Base-by-base conservation (phyloP, 1,284 basidiomycete species). In the Cutaneotrichosporon cutaneum region DNA sequence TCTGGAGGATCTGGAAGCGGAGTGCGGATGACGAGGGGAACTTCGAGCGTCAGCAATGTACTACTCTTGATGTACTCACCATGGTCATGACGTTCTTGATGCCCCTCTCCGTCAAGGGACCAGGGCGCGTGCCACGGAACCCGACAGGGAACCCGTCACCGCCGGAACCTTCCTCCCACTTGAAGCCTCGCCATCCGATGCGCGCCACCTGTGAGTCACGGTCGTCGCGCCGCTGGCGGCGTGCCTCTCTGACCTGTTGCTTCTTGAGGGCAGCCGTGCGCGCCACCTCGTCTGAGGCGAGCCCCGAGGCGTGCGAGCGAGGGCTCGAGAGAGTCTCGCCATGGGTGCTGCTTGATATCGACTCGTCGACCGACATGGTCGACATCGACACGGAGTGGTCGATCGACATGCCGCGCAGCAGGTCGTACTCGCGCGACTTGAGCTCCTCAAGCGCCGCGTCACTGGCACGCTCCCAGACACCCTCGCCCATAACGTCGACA, bases 401-500 rank as follows among this genome's bases (percentile, higher is more conserved):
- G 5, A 42, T 18, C 13, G 59, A 56, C 59, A 72, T 60, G 18
- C 69, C 64, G 30, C 66, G 64, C 18, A 75, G 56, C 10, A 74
- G 7, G 0, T 65, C 69, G 35, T 83, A 81, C 74, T 97, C 94
- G 64, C 86, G 82, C 66, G 83, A 82, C 67, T 88, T 81, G 32
- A 95, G 82, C 52, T 98, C 93, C 51, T 90, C 85, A 67, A 87
- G 95, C 42, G 85, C 82, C 8, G 83, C 86, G 75, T 99, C 95
- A 74, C 90, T 94, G 70, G 89, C 88, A 39, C 96, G 84, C 0
- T 91, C 92, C 95, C 95, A 99, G 16, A 90, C 84, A 0, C 92
- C 92, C 5, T 88, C 86, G 32, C 88, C 87, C 2, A 88, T 85
- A 24, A 97, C 95, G 74, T 90, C 85, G 30, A 99, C 92, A 78